Percentiles rank a stretch among this genome's conserved stretches.
Conservation (phyloP, 108 stramenopile genomes). For the Stephanodiscus minutulus region DNA sequence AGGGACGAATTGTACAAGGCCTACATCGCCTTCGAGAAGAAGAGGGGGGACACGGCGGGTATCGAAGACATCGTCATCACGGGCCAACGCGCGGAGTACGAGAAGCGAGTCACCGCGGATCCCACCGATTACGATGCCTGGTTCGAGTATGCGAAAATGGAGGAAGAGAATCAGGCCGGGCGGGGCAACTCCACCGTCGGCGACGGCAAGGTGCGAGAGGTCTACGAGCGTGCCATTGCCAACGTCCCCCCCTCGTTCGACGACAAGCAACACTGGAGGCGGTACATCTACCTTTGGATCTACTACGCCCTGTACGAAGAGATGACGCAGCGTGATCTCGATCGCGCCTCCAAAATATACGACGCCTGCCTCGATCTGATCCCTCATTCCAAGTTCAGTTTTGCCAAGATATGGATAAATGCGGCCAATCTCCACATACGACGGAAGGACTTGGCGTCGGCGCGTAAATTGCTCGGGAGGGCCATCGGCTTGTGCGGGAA, state of each 20-base stretch:
- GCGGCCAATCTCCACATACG: constrained; percentile 96
- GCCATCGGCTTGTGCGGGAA: constrained; percentile 95
- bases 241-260: constrained; percentile 85
- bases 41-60: constrained; percentile 90
- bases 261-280: constrained; percentile 94
- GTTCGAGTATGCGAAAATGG: constrained; percentile 97
- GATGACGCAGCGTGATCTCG: constrained; percentile 75
- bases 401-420: constrained; percentile 96
- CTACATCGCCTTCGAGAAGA: constrained; percentile 98
- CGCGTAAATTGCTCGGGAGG: constrained; percentile 92
- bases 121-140: constrained; percentile 96
- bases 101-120: constrained; percentile 69
- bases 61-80: constrained; percentile 90
- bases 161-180: constrained; percentile 73
- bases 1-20: constrained; percentile 92
- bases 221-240: constrained; percentile 95
- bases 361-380: constrained; percentile 85
- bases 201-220: constrained; percentile 67
- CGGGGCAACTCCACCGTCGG: constrained; percentile 11
- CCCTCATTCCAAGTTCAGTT: constrained; percentile 94
- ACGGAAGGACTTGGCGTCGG: constrained; percentile 83
- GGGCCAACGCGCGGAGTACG: constrained; percentile 89
- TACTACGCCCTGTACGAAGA: constrained; percentile 97
- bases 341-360: constrained; percentile 88
- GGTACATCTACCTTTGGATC: constrained; percentile 99